Base-by-base conservation (phyloP, 768 basidiomycete species). In the Crassisporium funariophilum region DNA sequence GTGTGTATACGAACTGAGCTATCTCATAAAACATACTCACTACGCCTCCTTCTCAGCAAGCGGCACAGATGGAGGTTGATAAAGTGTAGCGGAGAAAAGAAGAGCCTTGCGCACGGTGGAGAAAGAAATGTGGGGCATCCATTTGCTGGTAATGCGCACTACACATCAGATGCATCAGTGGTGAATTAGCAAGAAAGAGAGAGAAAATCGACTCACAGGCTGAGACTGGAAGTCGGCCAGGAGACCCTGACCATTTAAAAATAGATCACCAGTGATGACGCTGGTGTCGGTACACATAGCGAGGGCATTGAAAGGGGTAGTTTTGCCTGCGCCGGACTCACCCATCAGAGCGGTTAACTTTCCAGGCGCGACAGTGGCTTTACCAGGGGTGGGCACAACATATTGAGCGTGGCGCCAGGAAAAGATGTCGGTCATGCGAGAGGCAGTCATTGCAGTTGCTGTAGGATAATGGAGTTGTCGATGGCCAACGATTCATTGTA, bases 61-160 rank as follows among this genome's bases (percentile, higher is more conserved):
- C 5, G 88, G 72, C 4, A 91, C 83, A 1, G 76, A 72, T 3
- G 75, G 62, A 0, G 88, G 88, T 61, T 92, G 91, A 41, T 91
- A 85, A 36, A 93, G 72, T 48, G 78, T 83, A 4, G 91, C 91
- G 0, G 90, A 92, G 69, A 91, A 88, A 16, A 86, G 65, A 1
- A 94, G 72, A 1, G 91, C 89, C 59, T 94, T 90, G 17, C 88
- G 82, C 19, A 94, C 91, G 5, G 91, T 93, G 2, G 80, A 63
- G 6, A 82, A 81, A n/a, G 82, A 79, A 33, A 85, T 73, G 65
- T 94, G n/a, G 92, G 0, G 82, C 86, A 55, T 91, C 89, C 74
- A 82, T 81, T 62, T 95, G 92, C 59, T 95, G 91, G 47, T 83
- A 86, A 58, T 93, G 94, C 0, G 88, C 91, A 59, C 63, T 65